A percentile compares a stretch with the other conserved stretches of the same genome.
Evolutionary conservation across 2,329 filamentous ascomycete species (phyloP).

Genomic region (Cladosporium sp.): DNA sequence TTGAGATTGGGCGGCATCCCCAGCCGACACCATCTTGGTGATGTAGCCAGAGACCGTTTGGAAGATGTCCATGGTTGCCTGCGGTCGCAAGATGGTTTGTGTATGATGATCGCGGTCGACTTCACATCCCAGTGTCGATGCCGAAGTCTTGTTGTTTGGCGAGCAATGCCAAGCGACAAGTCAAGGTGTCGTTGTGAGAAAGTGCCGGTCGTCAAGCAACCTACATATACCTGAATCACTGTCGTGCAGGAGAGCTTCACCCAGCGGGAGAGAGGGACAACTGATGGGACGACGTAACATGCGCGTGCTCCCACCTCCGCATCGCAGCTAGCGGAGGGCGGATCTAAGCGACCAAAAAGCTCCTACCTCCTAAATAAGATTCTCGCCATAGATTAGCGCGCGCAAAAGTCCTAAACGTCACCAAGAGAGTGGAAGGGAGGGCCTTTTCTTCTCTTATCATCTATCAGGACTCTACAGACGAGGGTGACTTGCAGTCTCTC

Average conservation of each 20-base stretch:
- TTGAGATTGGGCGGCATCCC: constrained; percentile 51
- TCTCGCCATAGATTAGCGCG: background rate
- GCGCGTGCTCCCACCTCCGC: too few relatives aligned
- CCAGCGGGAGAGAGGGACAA: too few relatives aligned
- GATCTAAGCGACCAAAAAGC: background rate
- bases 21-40: constrained; percentile 87
- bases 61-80: constrained; percentile 75
- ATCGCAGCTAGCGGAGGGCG: background rate
- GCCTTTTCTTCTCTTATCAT: background rate
- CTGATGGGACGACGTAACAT: too few relatives aligned
- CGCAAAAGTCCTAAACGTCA: background rate
- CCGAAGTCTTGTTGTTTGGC: background rate
- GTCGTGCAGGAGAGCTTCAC: too few relatives aligned
- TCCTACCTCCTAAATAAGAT: too few relatives aligned
- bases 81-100: background rate
- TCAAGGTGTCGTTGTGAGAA: too few relatives aligned
- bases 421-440: background rate
- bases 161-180: background rate
- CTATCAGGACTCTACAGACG: background rate
- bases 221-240: too few relatives aligned
- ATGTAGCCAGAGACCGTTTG: constrained; percentile 93
- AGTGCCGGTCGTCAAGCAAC: too few relatives aligned
- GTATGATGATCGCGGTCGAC: background rate
- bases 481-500: too few relatives aligned
- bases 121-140: background rate